Conservation (phyloP, 345 rosid species). For the Citrus glauca region DNA sequence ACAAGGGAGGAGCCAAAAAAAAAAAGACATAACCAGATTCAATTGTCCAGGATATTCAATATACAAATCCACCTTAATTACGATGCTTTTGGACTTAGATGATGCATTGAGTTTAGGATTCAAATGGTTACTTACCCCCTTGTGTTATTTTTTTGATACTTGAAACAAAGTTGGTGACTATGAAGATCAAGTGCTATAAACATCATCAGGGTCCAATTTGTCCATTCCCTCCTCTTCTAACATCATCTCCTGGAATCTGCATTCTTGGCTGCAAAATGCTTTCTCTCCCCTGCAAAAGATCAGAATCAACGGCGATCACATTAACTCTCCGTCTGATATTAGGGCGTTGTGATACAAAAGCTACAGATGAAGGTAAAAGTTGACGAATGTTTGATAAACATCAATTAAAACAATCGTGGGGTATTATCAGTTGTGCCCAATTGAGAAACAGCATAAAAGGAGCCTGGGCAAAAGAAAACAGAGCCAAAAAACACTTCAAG, state of each 20-base stretch:
- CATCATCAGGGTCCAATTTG: conserved; percentile 19
- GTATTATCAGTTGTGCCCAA: too few species aligned
- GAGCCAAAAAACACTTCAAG: not conserved
- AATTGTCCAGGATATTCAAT: not conserved
- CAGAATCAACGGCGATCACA: not conserved
- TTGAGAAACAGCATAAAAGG: too few species aligned
- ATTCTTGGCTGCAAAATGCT: conserved; percentile 89
- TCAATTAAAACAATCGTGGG: too few species aligned
- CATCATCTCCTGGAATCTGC: conserved; percentile 71
- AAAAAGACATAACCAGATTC: not conserved
- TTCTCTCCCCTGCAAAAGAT: conserved; percentile 65
- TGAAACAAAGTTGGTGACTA: not conserved
- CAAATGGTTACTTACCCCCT: not conserved
- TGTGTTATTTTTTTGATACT: not conserved
- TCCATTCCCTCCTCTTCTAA: conserved; percentile 42
- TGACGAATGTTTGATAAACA: too few species aligned
- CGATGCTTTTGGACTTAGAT: not conserved
- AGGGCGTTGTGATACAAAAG: not conserved
- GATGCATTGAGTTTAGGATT: not conserved
- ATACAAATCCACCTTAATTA: conserved; percentile 1
- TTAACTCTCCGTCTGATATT: not conserved
- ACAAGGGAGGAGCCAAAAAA: not conserved
- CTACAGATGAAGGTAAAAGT: not conserved
- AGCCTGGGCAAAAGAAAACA: too few species aligned
- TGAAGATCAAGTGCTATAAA: conserved; percentile 18